phyloP scores from a whole-genome alignment of 805 yeast genomes.

The Komagataella populi region DNA sequence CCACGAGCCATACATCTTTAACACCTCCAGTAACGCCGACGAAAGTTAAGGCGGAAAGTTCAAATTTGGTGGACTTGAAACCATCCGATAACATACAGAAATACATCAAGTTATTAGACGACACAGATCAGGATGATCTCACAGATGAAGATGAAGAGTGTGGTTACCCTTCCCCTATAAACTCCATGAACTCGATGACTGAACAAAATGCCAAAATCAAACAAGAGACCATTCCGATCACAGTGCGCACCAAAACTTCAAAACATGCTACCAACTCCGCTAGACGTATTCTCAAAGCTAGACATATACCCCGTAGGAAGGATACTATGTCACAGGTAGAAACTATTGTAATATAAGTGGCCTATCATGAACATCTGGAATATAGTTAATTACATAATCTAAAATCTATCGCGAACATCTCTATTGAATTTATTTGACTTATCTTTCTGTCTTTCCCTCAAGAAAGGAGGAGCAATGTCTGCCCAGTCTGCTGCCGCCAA shows the following conservation, averaged over 20 bases:
- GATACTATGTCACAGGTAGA: neutral
- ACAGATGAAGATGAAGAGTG: neutral
- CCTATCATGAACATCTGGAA: neutral
- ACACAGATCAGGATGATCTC: neutral
- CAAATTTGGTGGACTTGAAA: neutral
- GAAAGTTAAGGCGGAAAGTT: neutral
- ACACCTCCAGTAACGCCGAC: constrained; percentile 2
- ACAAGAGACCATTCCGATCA: neutral
- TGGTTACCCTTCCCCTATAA: neutral
- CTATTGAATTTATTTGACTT: neutral
- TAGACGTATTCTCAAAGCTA: neutral
- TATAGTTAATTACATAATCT: neutral
- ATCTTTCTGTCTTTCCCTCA: neutral
- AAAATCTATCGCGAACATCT: neutral
- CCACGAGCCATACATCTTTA: neutral
- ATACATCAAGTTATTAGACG: neutral
- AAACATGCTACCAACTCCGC: neutral
- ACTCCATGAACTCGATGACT: neutral
- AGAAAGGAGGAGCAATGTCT: neutral
- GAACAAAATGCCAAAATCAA: neutral
- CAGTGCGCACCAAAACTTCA: neutral
- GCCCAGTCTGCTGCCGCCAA: neutral
- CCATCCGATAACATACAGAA: neutral
- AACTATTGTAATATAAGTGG: neutral
- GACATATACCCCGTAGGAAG: neutral